These are phyloP conservation scores for Hibiscus mutabilis DNA, from an alignment of 345 rosid species.

Conservation along the genomic window DNA sequence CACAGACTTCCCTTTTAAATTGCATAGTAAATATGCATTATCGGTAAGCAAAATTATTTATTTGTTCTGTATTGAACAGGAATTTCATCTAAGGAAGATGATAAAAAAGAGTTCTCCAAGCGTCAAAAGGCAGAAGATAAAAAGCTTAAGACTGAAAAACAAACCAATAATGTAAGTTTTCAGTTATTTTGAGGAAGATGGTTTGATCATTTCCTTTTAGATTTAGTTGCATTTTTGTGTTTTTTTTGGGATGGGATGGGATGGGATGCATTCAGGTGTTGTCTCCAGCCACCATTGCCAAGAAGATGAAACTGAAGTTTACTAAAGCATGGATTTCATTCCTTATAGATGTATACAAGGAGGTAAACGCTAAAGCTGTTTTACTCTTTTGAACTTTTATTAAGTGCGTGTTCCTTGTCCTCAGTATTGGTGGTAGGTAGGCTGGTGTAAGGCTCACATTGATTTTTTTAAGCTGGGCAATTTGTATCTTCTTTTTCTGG, in stretches of 20 bases:
- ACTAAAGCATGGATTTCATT: slow-evolving; percentile 90
- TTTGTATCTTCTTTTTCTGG: neutral
- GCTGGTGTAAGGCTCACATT: neutral
- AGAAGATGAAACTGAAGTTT: slow-evolving; percentile 81
- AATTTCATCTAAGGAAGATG: slow-evolving; percentile 9
- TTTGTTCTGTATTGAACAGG: slow-evolving; percentile 16
- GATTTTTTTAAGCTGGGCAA: neutral
- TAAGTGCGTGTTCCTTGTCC: neutral
- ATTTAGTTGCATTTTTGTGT: neutral
- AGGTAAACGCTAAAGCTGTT: slow-evolving; percentile 37
- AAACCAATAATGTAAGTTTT: slow-evolving; percentile 37
- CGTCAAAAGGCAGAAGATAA: slow-evolving; percentile 26
- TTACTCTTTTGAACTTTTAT: neutral
- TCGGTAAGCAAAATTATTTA: neutral
- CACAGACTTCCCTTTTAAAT: neutral
- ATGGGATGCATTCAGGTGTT: slow-evolving; percentile 45
- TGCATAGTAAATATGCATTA: neutral
- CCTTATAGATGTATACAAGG: slow-evolving; percentile 83
- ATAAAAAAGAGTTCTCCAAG: slow-evolving; percentile 7
- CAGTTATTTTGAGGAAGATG: slow-evolving; percentile 3
- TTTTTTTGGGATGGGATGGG: neutral
- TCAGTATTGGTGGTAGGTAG: neutral
- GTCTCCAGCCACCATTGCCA: slow-evolving; percentile 48
- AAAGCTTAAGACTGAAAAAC: slow-evolving; percentile 29
- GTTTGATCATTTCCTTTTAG: neutral